These are phyloP conservation scores for Boletus sp. DNA, from an alignment of 768 basidiomycete species.

Conservation along the genomic window DNA sequence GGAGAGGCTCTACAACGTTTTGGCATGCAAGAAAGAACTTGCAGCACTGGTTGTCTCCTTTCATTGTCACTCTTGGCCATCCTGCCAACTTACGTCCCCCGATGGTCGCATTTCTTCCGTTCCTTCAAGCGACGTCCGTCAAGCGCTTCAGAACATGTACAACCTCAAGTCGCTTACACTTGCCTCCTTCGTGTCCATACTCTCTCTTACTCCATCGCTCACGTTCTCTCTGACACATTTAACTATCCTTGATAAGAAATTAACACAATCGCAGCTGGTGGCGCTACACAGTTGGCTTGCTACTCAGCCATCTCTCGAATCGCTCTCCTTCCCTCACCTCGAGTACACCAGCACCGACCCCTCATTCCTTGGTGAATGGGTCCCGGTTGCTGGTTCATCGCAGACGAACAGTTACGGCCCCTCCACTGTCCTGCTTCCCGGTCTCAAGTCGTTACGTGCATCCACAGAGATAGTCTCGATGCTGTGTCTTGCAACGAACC, in stretches of 20 bases:
- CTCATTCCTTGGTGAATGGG: conserved; percentile 12
- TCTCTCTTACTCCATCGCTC: conserved; percentile 17
- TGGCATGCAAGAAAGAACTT: conserved; percentile 20
- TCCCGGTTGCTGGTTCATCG: not conserved
- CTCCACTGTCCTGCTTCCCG: conserved; percentile 16
- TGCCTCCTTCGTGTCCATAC: conserved; percentile 22
- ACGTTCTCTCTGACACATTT: conserved; percentile 23
- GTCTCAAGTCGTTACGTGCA: conserved; percentile 26
- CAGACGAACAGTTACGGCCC: not conserved
- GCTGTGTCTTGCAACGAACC: conserved; percentile 17
- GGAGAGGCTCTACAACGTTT: conserved; percentile 16
- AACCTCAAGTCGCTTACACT: conserved; percentile 28
- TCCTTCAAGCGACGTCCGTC: conserved; percentile 19
- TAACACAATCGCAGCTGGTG: conserved; percentile 21
- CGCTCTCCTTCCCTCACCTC: conserved; percentile 27
- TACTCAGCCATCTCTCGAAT: conserved; percentile 25
- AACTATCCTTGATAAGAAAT: conserved; percentile 26
- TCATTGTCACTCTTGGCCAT: conserved; percentile 22
- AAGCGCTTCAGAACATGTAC: conserved; percentile 28
- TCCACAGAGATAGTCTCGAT: conserved; percentile 23
- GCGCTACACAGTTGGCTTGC: conserved; percentile 23
- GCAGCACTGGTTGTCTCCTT: conserved; percentile 25
- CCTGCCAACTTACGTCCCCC: conserved; percentile 3
- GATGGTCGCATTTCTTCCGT: conserved; percentile 6
- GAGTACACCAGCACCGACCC: conserved; percentile 7